Percentiles rank a stretch among this genome's conserved stretches.
phyloP scores from a whole-genome alignment of 192 early-diverging fungal genomes.

The Entomortierella lignicola region DNA sequence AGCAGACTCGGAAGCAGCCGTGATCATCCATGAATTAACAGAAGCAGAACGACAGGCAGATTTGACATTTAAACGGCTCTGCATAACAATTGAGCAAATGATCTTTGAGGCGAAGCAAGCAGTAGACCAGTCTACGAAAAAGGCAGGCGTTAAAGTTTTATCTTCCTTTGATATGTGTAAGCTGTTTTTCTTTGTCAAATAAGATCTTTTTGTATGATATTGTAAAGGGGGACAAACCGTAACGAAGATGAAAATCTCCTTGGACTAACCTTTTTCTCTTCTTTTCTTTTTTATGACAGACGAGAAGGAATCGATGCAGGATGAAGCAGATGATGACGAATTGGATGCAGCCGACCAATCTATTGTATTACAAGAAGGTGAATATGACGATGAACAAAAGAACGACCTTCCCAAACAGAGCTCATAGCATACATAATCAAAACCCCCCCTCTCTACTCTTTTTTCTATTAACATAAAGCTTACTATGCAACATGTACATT shows the following conservation, averaged over 20 bases:
- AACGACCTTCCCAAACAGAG: too few species aligned
- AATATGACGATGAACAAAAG: neutral
- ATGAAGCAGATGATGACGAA: constrained; percentile 14
- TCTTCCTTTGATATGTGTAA: constrained; percentile 50
- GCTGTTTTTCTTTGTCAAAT: constrained; percentile 3
- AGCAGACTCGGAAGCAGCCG: constrained; percentile 6
- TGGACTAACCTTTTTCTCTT: too few species aligned
- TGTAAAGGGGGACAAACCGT: too few species aligned
- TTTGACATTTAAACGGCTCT: constrained; percentile 37
- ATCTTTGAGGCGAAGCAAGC: constrained; percentile 47
- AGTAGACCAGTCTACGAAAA: constrained; percentile 34
- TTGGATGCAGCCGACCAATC: constrained; percentile 23
- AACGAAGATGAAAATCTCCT: too few species aligned
- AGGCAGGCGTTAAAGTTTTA: constrained; percentile 45
- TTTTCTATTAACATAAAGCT: too few species aligned
- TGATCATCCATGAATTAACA: constrained; percentile 38
- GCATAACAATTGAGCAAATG: constrained; percentile 50
- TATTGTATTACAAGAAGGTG: constrained; percentile 7
- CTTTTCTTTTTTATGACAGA: neutral
- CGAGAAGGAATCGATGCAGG: constrained; percentile 18
- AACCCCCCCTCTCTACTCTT: too few species aligned
- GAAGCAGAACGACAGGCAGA: constrained; percentile 47
- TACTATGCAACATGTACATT: too few species aligned
- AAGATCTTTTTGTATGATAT: neutral
- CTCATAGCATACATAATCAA: too few species aligned